Evolutionary conservation across 164 flowering plant species (phyloP), one percentile per base, ranked within the genome.

Genomic region (Liriodendron chinense): DNA sequence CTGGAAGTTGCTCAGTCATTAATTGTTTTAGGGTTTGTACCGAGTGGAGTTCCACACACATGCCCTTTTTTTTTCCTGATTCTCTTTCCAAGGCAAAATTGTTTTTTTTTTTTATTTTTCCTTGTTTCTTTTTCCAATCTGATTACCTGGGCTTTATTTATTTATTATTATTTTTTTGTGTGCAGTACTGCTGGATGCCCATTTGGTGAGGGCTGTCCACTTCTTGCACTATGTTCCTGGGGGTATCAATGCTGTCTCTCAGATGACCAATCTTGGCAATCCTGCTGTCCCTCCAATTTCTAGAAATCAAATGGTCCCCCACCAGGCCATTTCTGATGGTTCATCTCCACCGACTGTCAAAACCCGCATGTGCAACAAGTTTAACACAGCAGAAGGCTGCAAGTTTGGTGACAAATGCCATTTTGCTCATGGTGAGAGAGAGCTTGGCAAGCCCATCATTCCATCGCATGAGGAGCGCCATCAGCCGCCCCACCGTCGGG

Each of bases 391-490:
- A 3, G 98, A 93, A 81, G 98, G 98, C 65, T 95, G 98, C 85
- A 91, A 87, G 73, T 95, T 87, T 79, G 98, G 98, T 28, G 98
- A 93, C 73, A 89, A 88, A 65, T 95, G 99, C 75, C 88, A 88
- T 80, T 95, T 91, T 82, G 96, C 97, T 1, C 98, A 95, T 73
- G 89, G 92, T 7, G 99, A 92, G 57, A 85, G 92, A 87, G 98
- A 95, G 78, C 90, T 95, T 68, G 97, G 96, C 50, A 90, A 78
- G 82, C 86, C 91, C 18, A 50, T 77, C 21, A 82, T 78, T 57
- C 82, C 84, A 10, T 76, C 88, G 1, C 81, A 74, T 63, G 92
- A 88, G 22, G 94, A 91, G 71, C 87, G 85, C 14, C 89, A 73
- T 26, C 67, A 82, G 82, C 69, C 69, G 12, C 87, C 85, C 7